phyloP scores from a whole-genome alignment of 1,284 basidiomycete species.

The Psilocybe mexicana region DNA sequence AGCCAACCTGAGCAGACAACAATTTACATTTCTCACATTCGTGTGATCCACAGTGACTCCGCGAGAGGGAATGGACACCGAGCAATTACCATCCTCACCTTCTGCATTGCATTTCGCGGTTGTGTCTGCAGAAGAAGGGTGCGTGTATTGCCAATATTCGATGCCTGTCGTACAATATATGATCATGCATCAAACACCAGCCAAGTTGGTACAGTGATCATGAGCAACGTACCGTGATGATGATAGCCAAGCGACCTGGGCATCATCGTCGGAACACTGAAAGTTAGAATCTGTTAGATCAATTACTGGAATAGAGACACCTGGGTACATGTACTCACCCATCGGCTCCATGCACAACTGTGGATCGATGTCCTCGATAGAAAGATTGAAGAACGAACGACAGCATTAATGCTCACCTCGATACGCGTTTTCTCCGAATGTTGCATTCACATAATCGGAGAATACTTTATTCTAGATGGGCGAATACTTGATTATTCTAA shows the following conservation, averaged over 20 bases:
- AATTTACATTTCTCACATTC: conserved; percentile 23
- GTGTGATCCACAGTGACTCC: conserved; percentile 43
- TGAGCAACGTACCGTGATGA: conserved; percentile 43
- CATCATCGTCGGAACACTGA: conserved; percentile 47
- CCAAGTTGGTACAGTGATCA: no score
- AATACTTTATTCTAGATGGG: conserved; percentile 39
- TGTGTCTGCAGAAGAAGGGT: conserved; percentile 36
- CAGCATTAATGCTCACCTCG: conserved; percentile 29
- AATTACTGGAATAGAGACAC: background rate
- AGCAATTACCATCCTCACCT: conserved; percentile 43
- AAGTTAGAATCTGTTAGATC: conserved; percentile 3
- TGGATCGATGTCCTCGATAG: no score
- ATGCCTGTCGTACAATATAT: conserved; percentile 27
- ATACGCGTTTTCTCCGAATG: conserved; percentile 38
- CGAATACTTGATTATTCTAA: background rate
- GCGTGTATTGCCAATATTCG: conserved; percentile 43
- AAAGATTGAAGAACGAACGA: background rate
- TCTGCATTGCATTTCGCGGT: conserved; percentile 37
- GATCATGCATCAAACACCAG: no score
- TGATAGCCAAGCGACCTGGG: conserved; percentile 41
- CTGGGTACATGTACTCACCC: conserved; percentile 31
- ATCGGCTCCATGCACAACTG: conserved; percentile 48
- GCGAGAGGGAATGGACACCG: conserved; percentile 41
- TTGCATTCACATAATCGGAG: conserved; percentile 41
- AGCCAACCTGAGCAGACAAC: background rate